Conservation (phyloP, 208 protist species). For the Trypanosoma mega region DNA sequence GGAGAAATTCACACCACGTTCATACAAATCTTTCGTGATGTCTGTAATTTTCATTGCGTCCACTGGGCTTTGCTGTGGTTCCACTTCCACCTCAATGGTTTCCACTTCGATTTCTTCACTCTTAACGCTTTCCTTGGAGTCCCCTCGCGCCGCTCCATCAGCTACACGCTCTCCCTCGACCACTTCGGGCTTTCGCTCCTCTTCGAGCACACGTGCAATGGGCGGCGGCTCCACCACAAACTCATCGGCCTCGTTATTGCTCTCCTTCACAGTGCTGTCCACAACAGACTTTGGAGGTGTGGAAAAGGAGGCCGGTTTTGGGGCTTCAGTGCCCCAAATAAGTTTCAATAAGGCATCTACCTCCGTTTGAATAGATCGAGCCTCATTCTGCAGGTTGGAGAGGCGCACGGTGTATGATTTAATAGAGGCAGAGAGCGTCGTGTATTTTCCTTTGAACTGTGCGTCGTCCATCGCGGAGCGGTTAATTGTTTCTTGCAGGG, state of each 20-base stretch:
- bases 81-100: constrained; percentile 82
- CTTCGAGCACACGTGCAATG: constrained; percentile 40
- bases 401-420: constrained; percentile 88
- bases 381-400: constrained; percentile 82
- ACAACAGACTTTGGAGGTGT: constrained; percentile 35
- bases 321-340: constrained; percentile 79
- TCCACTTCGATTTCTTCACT: constrained; percentile 82
- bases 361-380: constrained; percentile 76
- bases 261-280: not conserved
- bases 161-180: constrained; percentile 79
- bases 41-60: constrained; percentile 86
- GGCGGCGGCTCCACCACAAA: constrained; percentile 74
- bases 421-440: constrained; percentile 72
- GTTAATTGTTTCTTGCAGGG: constrained; percentile 56
- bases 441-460: constrained; percentile 71
- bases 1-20: constrained; percentile 85
- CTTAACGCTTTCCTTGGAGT: constrained; percentile 7
- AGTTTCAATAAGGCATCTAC: constrained; percentile 74
- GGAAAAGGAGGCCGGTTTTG: constrained; percentile 51
- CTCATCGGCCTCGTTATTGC: constrained; percentile 20
- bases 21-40: constrained; percentile 89
- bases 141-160: not conserved
- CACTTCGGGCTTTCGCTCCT: constrained; percentile 36
- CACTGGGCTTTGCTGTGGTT: constrained; percentile 46
- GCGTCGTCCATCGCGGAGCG: constrained; percentile 54